A percentile compares a stretch with the other conserved stretches of the same genome.
Conservation (phyloP, 2,329 filamentous ascomycete species). For the Zymoseptoria passerinii region DNA sequence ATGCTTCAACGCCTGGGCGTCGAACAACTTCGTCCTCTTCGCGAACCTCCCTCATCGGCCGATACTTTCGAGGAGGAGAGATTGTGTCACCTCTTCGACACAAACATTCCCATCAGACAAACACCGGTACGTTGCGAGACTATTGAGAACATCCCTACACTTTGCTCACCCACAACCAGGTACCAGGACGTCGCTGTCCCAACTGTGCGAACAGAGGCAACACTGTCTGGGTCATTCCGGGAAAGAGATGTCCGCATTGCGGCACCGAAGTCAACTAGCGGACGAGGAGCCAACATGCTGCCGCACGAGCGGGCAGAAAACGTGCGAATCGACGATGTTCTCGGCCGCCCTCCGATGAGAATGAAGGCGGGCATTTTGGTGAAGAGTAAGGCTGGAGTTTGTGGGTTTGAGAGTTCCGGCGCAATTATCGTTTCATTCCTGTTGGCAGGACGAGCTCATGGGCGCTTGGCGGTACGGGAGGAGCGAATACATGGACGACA, state of each 20-base stretch:
- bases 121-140: slow-evolving; percentile 10
- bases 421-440: not conserved
- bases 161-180: slow-evolving; percentile 15
- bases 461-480: not conserved
- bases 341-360: not conserved
- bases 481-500: not conserved
- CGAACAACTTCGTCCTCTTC: slow-evolving; percentile 22
- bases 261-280: slow-evolving; percentile 25
- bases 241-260: slow-evolving; percentile 30
- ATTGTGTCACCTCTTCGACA: slow-evolving; percentile 3
- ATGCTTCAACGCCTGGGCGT: slow-evolving; percentile 21
- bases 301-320: not conserved
- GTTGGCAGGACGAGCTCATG: not conserved
- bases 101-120: slow-evolving; percentile 2
- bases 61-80: not conserved
- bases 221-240: slow-evolving; percentile 30
- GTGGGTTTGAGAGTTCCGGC: not conserved
- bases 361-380: not conserved
- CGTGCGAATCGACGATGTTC: not conserved
- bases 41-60: slow-evolving; percentile 1
- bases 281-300: not conserved
- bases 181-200: slow-evolving; percentile 27
- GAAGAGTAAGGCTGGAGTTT: not conserved
- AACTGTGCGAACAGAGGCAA: slow-evolving; percentile 24
- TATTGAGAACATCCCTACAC: not conserved